Percentiles rank a stretch among this genome's conserved stretches.
Evolutionary conservation across 2,329 filamentous ascomycete genomes (phyloP).

Genomic region (Sclerotinia subarctica): DNA sequence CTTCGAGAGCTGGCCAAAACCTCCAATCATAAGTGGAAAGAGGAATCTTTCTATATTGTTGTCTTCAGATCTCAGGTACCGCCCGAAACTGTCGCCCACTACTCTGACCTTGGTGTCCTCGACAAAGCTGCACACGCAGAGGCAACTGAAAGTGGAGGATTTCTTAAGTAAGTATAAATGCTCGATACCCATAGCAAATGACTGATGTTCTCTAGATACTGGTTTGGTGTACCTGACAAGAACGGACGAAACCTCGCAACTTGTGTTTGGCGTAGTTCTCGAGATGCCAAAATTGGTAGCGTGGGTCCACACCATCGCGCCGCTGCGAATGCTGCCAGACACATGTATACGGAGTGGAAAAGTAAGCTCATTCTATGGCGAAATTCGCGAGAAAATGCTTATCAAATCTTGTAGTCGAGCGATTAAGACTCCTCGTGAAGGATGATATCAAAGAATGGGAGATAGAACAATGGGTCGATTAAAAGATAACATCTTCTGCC

Average conservation of each 20-base stretch:
- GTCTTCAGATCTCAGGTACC: slow-evolving; percentile 75
- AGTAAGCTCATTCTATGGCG: slow-evolving; percentile 36
- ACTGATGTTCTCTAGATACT: slow-evolving; percentile 57
- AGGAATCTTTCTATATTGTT: slow-evolving; percentile 75
- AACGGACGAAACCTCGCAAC: slow-evolving; percentile 78
- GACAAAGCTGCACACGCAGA: slow-evolving; percentile 79
- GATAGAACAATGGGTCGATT: slow-evolving; percentile 55
- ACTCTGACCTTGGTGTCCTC: slow-evolving; percentile 64
- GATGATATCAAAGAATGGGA: slow-evolving; percentile 64
- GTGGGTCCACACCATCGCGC: slow-evolving; percentile 58
- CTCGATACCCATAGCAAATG: neutral
- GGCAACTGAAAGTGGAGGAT: slow-evolving; percentile 72
- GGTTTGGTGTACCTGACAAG: slow-evolving; percentile 74
- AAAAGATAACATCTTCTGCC: slow-evolving; percentile 3
- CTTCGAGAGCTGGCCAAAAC: slow-evolving; percentile 51
- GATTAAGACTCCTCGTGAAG: slow-evolving; percentile 64
- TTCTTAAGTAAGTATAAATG: slow-evolving; percentile 61
- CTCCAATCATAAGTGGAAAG: slow-evolving; percentile 54
- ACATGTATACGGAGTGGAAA: slow-evolving; percentile 62
- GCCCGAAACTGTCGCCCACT: slow-evolving; percentile 54
- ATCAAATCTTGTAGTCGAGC: slow-evolving; percentile 48
- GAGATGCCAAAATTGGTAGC: slow-evolving; percentile 58
- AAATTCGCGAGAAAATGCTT: neutral
- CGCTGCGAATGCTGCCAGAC: slow-evolving; percentile 63
- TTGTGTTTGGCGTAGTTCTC: slow-evolving; percentile 61